phyloP scores from a whole-genome alignment of 2,329 filamentous ascomycete genomes.

The Cercospora nicotianae region DNA sequence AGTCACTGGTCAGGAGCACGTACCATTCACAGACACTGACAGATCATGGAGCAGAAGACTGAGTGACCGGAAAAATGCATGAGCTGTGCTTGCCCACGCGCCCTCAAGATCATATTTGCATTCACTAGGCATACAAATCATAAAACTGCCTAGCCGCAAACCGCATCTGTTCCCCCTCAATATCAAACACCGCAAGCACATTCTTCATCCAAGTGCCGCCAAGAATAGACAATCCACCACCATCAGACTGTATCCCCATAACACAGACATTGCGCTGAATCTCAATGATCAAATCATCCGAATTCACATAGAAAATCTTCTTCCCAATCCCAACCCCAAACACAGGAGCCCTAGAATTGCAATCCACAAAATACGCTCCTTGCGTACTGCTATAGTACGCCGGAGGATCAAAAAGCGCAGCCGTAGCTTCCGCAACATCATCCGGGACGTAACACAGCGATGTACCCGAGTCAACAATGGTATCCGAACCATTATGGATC shows the following conservation, averaged over 20 bases:
- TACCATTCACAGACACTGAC: not conserved
- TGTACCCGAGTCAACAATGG: constrained; percentile 50
- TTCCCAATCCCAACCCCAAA: constrained; percentile 46
- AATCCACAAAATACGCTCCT: constrained; percentile 44
- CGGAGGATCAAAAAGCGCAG: constrained; percentile 46
- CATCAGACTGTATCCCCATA: constrained; percentile 38
- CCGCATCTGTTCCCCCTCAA: constrained; percentile 50
- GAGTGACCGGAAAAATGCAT: not conserved
- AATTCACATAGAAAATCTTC: constrained; percentile 38
- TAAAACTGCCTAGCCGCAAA: constrained; percentile 44
- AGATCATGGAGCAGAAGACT: not conserved
- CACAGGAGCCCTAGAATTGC: constrained; percentile 43
- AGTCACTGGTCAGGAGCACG: not conserved
- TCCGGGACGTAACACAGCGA: constrained; percentile 45
- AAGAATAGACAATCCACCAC: constrained; percentile 42
- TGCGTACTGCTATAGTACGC: constrained; percentile 37
- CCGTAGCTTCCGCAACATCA: constrained; percentile 41
- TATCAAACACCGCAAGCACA: constrained; percentile 54
- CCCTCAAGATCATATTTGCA: not conserved
- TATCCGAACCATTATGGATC: constrained; percentile 38
- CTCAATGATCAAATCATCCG: constrained; percentile 34
- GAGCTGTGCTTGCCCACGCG: not conserved
- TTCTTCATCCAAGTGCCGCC: constrained; percentile 53
- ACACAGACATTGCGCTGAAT: constrained; percentile 33
- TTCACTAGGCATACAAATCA: constrained; percentile 1